phyloP scores from a whole-genome alignment of 129 eudicot species.

The Apium graveolens region DNA sequence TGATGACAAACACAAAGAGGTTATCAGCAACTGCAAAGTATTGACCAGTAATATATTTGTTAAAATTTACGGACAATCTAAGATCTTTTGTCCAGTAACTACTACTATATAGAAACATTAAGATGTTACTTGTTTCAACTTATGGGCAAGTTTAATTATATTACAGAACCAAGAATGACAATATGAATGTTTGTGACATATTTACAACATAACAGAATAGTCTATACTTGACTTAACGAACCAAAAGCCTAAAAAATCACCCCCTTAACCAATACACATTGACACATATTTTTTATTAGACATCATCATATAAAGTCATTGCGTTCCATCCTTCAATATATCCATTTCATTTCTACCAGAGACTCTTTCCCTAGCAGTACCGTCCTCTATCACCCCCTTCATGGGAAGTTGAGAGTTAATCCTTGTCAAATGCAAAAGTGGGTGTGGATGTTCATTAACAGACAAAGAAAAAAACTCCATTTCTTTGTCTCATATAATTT shows the following conservation, averaged over 20 bases:
- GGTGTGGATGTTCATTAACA: neutral
- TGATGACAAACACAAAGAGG: constrained; percentile 10
- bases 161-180: neutral
- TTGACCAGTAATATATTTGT: neutral
- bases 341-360: neutral
- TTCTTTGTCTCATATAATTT: neutral
- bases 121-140: neutral
- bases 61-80: neutral
- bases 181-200: neutral
- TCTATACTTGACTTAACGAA: too few relatives aligned
- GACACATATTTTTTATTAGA: neutral
- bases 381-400: neutral
- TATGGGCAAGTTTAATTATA: neutral
- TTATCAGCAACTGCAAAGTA: neutral
- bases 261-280: too few relatives aligned
- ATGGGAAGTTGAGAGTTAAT: neutral
- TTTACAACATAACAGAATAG: too few relatives aligned
- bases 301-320: neutral
- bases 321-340: constrained; percentile 1
- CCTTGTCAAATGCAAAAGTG: neutral
- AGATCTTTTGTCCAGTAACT: neutral
- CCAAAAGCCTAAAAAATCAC: neutral
- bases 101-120: neutral
- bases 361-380: neutral
- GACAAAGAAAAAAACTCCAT: neutral